Conservation (phyloP, 495 filamentous ascomycete genomes). For the Massariosphaeria phaeospora region DNA sequence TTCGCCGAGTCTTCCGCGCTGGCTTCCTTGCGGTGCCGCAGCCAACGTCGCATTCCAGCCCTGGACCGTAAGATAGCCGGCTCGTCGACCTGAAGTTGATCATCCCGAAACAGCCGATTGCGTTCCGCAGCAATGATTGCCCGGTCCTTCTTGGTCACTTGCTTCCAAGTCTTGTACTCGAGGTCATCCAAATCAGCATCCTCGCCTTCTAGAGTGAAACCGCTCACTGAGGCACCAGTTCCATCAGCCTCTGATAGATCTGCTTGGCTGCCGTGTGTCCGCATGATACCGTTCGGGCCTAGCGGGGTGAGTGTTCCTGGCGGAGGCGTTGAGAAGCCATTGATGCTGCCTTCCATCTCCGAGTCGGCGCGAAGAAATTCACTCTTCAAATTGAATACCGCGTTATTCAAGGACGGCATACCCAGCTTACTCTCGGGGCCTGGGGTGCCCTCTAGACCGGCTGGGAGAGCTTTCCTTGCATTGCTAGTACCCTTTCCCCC, state of each 20-base stretch:
- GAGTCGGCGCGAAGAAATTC: constrained; percentile 58
- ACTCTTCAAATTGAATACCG: constrained; percentile 44
- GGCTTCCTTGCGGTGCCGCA: constrained; percentile 65
- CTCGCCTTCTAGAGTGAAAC: constrained; percentile 48
- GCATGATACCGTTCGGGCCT: constrained; percentile 62
- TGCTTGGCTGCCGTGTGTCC: constrained; percentile 58
- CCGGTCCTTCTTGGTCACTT: constrained; percentile 93
- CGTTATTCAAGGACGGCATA: constrained; percentile 48
- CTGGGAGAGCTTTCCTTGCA: constrained; percentile 62
- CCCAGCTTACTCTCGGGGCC: constrained; percentile 58
- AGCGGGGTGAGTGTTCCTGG: constrained; percentile 71
- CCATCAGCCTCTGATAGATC: constrained; percentile 82
- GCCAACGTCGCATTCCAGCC: constrained; percentile 73
- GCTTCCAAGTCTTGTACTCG: constrained; percentile 97
- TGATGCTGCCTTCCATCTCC: constrained; percentile 66
- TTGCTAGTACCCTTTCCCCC: constrained; percentile 72
- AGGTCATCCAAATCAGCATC: constrained; percentile 69
- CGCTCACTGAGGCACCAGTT: constrained; percentile 53
- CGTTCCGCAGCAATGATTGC: constrained; percentile 77
- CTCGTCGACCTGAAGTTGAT: constrained; percentile 80
- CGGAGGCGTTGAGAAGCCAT: constrained; percentile 79
- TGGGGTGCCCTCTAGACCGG: constrained; percentile 64
- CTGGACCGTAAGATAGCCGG: constrained; percentile 77
- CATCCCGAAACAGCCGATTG: constrained; percentile 75
- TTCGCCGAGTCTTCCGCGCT: constrained; percentile 42